A percentile compares a stretch with the other conserved stretches of the same genome.
Evolutionary conservation across 176 grass and related monocot genomes (phyloP).

Genomic region (Zizania latifolia): DNA sequence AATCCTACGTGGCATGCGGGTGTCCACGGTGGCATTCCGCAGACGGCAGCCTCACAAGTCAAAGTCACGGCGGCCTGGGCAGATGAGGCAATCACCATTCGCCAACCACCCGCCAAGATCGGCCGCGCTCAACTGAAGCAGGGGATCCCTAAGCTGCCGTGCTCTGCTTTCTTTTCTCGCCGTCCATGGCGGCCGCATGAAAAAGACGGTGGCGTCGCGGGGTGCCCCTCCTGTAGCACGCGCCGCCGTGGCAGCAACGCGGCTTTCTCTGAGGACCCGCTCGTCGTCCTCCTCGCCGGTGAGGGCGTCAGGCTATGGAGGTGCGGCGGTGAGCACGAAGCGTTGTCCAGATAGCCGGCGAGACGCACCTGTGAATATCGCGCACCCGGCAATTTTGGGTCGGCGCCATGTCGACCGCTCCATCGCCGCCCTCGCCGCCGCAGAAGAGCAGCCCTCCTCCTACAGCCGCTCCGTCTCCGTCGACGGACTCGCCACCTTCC

Average conservation of each 20-base stretch:
- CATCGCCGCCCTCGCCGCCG: slow-evolving; percentile 3
- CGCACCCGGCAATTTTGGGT: not conserved
- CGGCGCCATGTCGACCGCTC: slow-evolving; percentile 31
- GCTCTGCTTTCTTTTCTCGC: not conserved
- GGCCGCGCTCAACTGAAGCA: not conserved
- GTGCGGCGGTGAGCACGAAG: not conserved
- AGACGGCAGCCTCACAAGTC: slow-evolving; percentile 4
- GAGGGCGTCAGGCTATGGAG: not conserved
- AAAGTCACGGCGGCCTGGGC: not conserved
- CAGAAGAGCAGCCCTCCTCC: slow-evolving; percentile 12
- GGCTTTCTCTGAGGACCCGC: too few species aligned
- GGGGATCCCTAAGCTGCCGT: not conserved
- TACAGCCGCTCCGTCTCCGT: not conserved
- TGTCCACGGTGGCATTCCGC: slow-evolving; percentile 2
- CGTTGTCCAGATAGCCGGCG: not conserved
- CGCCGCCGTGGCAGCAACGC: not conserved
- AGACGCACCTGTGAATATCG: not conserved
- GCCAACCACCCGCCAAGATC: slow-evolving; percentile 44
- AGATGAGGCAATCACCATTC: slow-evolving; percentile 41
- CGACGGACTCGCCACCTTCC: not conserved
- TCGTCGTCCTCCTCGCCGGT: not conserved
- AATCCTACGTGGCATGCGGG: not conserved
- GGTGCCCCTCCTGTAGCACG: not conserved
- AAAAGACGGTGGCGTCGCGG: not conserved
- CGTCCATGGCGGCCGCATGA: not conserved